Base-by-base conservation (phyloP, 306 rosid genomes). In the Prunus padus region DNA sequence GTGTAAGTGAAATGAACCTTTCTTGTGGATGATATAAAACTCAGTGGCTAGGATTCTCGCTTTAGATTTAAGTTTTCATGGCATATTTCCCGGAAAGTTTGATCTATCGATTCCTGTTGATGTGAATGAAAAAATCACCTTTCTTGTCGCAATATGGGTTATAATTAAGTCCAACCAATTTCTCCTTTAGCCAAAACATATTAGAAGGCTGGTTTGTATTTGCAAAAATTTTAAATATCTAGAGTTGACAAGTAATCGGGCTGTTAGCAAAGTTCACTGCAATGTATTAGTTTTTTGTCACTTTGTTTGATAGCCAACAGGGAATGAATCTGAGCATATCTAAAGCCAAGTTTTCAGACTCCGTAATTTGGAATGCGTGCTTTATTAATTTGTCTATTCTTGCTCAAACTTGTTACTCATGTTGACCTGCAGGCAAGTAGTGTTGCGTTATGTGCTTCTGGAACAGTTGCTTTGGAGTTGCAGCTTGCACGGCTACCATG, bases 401-500 rank as follows among this genome's bases (percentile, higher is more conserved):
- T 50, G 62, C 77, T 71, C 59, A 55, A 30, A 56, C 23, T 16
- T 26, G 55, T 66, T 37, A 31, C 74, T 20, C 1, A 7, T 11
- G 22, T 51, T 81, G 62, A 81, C 14, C 86, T 81, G 74, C 91
- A 92, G 97, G 98, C 96, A 9, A 90, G 98, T 76, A 90, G 62
- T 71, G 96, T 86, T 67, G 97, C 97, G 0, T 82, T 95, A 71
- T 95, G 98, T 78, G 78, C 98, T 74, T 95, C 97, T 14, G 98
- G 98, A 69, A 92, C 98, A 13, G 96, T 84, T 57, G 89, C 92
- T 68, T 82, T 86, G 57, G 97, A 90, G 89, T 72, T 90, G 85
- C 96, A 94, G 84, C 92, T 94, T 84, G 95, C 96, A 47, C 87
- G 92, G 51, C 72, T 86, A 72, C 98, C 98, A 16, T 94, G 96